Base-by-base conservation (phyloP, 371 early-diverging fungal genomes). In the Furculomyces boomerangus region DNA sequence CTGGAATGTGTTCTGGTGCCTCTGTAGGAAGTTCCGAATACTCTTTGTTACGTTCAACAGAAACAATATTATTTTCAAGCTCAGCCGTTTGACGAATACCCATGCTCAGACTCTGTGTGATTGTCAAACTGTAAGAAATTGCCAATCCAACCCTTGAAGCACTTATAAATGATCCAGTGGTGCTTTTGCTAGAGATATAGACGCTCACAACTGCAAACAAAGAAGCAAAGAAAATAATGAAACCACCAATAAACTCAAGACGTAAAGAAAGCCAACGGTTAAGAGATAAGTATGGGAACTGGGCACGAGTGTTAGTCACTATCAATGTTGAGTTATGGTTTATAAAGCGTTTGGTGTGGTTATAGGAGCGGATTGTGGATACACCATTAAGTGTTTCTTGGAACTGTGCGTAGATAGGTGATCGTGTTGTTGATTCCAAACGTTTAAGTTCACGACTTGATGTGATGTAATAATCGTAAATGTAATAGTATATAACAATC, bases 361-460 rank as follows among this genome's bases (percentile, higher is more conserved):
- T 70, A 64, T 80, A 90, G 2, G 93, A 88, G 39, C 93, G 81
- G 32, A 93, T 85, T 1, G 86, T 83, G 2, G 78, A 68, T 0
- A 78, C 77, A 25, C 93, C 93, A 27, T 66, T 64, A 2, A 78
- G 53, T 0, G 72, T 57, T 58, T 88, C 90, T 53, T 79, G 80
- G 60, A 89, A 83, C 47, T 83, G 79, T 7, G 88, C 74, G 52
- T 79, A 87, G 1, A 89, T 71, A 0, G 91, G 91, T 14, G 84
- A 83, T 40, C 83, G 72, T 0, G 84, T 79, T 0, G 77, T 72
- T 0, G 88, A 77, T 57, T 85, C 86, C 49, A 93, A 63, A 26
- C 93, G 84, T 77, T 93, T 90, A 62, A 93, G 64, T 61, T 90
- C 89, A 24, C 91, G 82, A 3, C 86, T 85, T 1, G 81, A 66